phyloP scores from a whole-genome alignment of 2,329 filamentous ascomycete genomes.

The Cladosporium sp. region DNA sequence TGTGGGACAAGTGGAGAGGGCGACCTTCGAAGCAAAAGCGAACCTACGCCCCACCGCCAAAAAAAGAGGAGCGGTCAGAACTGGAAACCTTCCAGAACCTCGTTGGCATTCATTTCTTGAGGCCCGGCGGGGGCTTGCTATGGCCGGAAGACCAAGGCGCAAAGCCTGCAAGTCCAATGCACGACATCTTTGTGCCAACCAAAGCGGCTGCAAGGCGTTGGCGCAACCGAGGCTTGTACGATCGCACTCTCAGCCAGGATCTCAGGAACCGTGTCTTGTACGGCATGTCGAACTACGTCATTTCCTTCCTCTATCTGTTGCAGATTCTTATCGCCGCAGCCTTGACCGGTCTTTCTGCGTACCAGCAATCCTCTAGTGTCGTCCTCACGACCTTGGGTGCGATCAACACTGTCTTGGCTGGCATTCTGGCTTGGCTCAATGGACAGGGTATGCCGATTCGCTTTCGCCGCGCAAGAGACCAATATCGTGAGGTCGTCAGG shows the following conservation, averaged over 20 bases:
- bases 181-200: constrained; percentile 8
- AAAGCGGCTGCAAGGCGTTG: constrained; percentile 5
- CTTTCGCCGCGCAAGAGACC: constrained; percentile 13
- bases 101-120: constrained; percentile 9
- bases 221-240: constrained; percentile 7
- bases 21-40: background rate
- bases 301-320: constrained; percentile 12
- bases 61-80: background rate
- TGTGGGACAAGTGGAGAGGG: constrained; percentile 2
- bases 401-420: constrained; percentile 16
- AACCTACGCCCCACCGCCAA: background rate
- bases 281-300: constrained; percentile 12
- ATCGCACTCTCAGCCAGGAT: constrained; percentile 3
- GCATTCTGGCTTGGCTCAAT: constrained; percentile 14
- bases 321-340: constrained; percentile 16
- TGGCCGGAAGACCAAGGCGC: background rate
- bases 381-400: constrained; percentile 13
- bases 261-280: constrained; percentile 9
- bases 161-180: constrained; percentile 7
- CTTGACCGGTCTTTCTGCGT: constrained; percentile 14
- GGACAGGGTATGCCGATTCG: constrained; percentile 16
- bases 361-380: constrained; percentile 4
- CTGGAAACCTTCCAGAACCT: constrained; percentile 9
- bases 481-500: constrained; percentile 13
- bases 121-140: constrained; percentile 2